A percentile compares a stretch with the other conserved stretches of the same genome.
phyloP scores from a whole-genome alignment of 768 basidiomycete genomes.

The Lentinula guzmanii region DNA sequence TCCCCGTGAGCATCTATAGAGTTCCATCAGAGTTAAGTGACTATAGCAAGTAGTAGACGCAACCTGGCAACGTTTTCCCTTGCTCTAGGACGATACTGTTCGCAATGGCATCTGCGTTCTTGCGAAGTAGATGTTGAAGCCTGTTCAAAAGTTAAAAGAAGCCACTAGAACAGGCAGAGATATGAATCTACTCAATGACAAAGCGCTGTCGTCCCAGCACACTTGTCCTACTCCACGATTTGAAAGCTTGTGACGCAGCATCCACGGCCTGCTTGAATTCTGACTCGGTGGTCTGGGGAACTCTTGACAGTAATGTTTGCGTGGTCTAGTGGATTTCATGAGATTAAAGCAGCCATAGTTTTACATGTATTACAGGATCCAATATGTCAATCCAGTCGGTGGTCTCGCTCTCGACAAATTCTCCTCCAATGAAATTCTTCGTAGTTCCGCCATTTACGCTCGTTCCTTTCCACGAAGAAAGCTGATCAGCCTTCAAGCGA shows the following conservation, averaged over 20 bases:
- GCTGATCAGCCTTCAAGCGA: constrained; percentile 56
- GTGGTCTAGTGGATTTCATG: constrained; percentile 54
- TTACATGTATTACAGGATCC: constrained; percentile 66
- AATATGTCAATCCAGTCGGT: constrained; percentile 79
- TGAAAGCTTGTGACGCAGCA: constrained; percentile 80
- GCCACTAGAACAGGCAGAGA: constrained; percentile 5
- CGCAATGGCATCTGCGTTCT: constrained; percentile 83
- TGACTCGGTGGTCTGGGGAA: constrained; percentile 77
- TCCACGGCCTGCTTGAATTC: constrained; percentile 84
- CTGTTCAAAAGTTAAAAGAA: constrained; percentile 29
- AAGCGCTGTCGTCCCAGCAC: constrained; percentile 84
- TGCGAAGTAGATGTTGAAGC: constrained; percentile 79
- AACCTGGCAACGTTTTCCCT: constrained; percentile 88
- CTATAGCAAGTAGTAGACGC: neutral
- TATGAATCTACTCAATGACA: constrained; percentile 68
- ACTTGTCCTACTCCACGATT: constrained; percentile 83
- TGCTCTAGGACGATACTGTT: constrained; percentile 90
- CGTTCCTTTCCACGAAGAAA: constrained; percentile 87
- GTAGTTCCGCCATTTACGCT: constrained; percentile 80
- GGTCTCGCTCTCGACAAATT: constrained; percentile 80
- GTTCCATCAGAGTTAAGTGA: neutral
- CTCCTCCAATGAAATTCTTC: constrained; percentile 88
- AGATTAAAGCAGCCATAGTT: neutral
- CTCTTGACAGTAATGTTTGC: constrained; percentile 82
- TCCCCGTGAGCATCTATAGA: constrained; percentile 87